Conservation (phyloP, 805 yeast genomes). For the Starmerella floris region DNA sequence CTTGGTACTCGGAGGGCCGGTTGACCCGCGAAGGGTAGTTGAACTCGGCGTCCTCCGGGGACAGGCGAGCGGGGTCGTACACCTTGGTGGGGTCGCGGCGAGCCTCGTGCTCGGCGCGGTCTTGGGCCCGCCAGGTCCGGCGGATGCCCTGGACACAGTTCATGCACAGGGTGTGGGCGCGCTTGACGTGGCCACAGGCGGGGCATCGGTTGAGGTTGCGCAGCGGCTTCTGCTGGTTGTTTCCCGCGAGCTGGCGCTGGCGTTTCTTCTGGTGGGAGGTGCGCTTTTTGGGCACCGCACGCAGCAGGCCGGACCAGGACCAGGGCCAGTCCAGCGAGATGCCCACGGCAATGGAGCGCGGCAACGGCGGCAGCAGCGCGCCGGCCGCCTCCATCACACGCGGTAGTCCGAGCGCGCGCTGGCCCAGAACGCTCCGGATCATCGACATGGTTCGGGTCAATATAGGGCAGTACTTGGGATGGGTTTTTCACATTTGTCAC, state of each 20-base stretch:
- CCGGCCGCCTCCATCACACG: not conserved
- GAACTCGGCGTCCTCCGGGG: slow-evolving; percentile 19
- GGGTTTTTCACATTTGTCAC: slow-evolving; percentile 1
- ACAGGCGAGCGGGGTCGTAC: slow-evolving; percentile 19
- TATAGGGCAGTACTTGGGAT: too few relatives aligned
- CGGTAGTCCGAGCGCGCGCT: not conserved
- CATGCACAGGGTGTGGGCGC: slow-evolving; percentile 87
- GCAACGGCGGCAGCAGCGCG: not conserved
- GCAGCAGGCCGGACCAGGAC: slow-evolving; percentile 29
- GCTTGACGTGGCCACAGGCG: slow-evolving; percentile 82
- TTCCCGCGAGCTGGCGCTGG: slow-evolving; percentile 66
- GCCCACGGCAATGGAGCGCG: not conserved
- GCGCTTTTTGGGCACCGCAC: slow-evolving; percentile 90
- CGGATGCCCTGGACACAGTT: slow-evolving; percentile 76
- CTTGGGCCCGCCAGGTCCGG: slow-evolving; percentile 45
- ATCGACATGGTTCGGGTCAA: slow-evolving; percentile 6
- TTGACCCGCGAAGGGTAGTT: slow-evolving; percentile 23
- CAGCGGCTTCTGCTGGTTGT: slow-evolving; percentile 64
- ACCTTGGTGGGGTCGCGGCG: slow-evolving; percentile 18
- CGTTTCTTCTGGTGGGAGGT: slow-evolving; percentile 77
- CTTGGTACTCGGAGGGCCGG: slow-evolving; percentile 29
- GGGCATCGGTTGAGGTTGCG: slow-evolving; percentile 81
- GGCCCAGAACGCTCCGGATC: slow-evolving; percentile 12
- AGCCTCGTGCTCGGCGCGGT: slow-evolving; percentile 16
- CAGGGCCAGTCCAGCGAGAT: slow-evolving; percentile 13